Conservation (phyloP, 352 stramenopile genomes). For the Globisporangium paroecandrum region DNA sequence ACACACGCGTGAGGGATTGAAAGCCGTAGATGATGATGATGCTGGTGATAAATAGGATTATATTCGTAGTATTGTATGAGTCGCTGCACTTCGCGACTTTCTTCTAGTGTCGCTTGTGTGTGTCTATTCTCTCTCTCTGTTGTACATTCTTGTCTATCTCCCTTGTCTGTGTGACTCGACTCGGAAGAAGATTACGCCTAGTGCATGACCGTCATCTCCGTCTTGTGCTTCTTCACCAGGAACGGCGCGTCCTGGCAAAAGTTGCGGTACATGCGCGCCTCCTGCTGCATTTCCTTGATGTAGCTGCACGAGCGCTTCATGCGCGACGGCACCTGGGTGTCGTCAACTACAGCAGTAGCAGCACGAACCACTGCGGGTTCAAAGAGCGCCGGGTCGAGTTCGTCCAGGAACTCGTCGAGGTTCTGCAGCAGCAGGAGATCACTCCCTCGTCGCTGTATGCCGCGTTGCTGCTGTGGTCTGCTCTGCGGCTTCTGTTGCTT, state of each 20-base stretch:
- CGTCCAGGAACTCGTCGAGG: slow-evolving; percentile 52
- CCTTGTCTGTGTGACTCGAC: background rate
- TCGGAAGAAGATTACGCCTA: background rate
- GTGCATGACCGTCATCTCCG: background rate
- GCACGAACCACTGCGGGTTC: background rate
- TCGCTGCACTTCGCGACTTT: background rate
- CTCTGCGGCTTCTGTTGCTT: background rate
- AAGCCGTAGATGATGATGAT: background rate
- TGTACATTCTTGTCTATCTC: background rate
- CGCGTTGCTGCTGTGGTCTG: background rate
- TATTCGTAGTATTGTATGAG: slow-evolving; percentile 10
- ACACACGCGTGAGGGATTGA: no score
- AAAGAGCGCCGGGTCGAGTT: slow-evolving; percentile 54
- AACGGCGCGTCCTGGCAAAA: slow-evolving; percentile 1
- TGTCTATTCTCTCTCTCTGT: background rate
- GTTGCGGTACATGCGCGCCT: slow-evolving; percentile 9
- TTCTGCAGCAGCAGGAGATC: slow-evolving; percentile 3
- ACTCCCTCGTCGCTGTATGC: background rate
- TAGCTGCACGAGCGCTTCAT: slow-evolving; percentile 20
- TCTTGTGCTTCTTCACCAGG: slow-evolving; percentile 3
- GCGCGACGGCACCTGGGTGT: background rate
- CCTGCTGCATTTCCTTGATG: slow-evolving; percentile 22
- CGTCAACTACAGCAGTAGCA: background rate
- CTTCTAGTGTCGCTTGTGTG: slow-evolving; percentile 11
- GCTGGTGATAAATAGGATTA: slow-evolving; percentile 12